Evolutionary conservation across 2,329 filamentous ascomycete genomes (phyloP), one percentile per base, ranked within the genome.

Genomic region (Phoma sp.): DNA sequence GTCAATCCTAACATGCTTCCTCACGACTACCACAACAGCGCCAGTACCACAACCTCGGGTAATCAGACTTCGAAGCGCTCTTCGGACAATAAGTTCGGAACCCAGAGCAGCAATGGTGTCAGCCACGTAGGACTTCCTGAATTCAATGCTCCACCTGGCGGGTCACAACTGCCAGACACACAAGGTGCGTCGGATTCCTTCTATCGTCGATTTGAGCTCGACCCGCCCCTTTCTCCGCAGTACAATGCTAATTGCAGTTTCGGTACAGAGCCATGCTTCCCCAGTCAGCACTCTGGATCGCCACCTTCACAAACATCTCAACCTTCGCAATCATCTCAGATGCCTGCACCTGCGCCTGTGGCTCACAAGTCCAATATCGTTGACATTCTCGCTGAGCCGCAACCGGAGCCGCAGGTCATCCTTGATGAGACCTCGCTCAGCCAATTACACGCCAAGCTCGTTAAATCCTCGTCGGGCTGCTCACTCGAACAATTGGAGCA

Each of bases 401-500:
- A 62, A 18, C 58, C 62, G 0, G 64, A 68, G 46, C 71, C 68
- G 1, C 61, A 67, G 35, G 60, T 79, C 47, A 71, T 79, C 25
- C 62, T 85, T 11, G 82, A 86, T 54, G 73, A 80, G 8, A 62
- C 68, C 0, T 79, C 83, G 27, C 78, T 91, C 23, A 73, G 78
- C 2, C 71, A 78, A 6, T 82, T 96, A 50, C 81, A 91, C 52
- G 72, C 80, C 0, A 80, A 85, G 33, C 78, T 96, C 30, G 86
- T 88, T 0, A 77, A 83, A 25, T 80, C 82, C 39, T 93, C 90
- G 2, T 87, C 85, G 18, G 91, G 90, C 0, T 90, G 90, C 72
- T 90, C 88, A 0, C 90, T 99, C 47, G 95, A 99, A 77, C 93
- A 99, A 74, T 79, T 99, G 18, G 93, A 98, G 79, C 93, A 98